Base-by-base conservation (phyloP, 345 rosid genomes). In the Salix purpurea region DNA sequence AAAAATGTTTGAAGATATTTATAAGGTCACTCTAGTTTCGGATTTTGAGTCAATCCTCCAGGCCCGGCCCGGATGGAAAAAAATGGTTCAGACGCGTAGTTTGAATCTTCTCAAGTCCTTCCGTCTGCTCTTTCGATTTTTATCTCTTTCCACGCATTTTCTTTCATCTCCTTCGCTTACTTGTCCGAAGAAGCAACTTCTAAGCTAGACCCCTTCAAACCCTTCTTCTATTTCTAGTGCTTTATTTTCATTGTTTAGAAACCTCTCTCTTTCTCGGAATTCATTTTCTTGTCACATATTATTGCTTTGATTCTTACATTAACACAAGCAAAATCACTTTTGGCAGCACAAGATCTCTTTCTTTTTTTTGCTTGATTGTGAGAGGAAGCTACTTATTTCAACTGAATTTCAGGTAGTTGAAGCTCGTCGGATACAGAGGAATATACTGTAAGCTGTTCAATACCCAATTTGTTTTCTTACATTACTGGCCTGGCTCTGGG, bases 381-480 rank as follows among this genome's bases (percentile, higher is more conserved):
- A 24, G 28, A 73, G 68, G 24, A 37, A n/a, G 23, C 6, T 28
- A 36, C 19, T 1, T 16, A 40, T 30, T 65, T 44, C 13, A 61
- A 24, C 58, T 40, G 34, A 4, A 65, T 77, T 71, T 34, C 50
- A 23, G 65, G 69, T 50, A 18, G 19, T 46, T 21, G 62, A 6
- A 50, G 42, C 44, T 50, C 72, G 26, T 52, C 12, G 40, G 21
- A 24, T 36, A 24, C 65, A 18, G 66, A 65, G 65, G 30, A 19
- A 39, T n/a, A n/a, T 19, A 60, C 65, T 50, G 75, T 77, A 72
- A 64, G 66, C 71, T 32, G 1, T n/a, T 76, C 56, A 28, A 14
- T 34, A 16, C 16, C 21, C n/a, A 7, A 26, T 10, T 34, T 34
- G 1, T 14, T 3, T 36, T 19, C 34, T 71, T 46, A 70, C 30